Evolutionary conservation across 2,329 filamentous ascomycete genomes (phyloP).

Genomic region (Cladorrhinum sp.): DNA sequence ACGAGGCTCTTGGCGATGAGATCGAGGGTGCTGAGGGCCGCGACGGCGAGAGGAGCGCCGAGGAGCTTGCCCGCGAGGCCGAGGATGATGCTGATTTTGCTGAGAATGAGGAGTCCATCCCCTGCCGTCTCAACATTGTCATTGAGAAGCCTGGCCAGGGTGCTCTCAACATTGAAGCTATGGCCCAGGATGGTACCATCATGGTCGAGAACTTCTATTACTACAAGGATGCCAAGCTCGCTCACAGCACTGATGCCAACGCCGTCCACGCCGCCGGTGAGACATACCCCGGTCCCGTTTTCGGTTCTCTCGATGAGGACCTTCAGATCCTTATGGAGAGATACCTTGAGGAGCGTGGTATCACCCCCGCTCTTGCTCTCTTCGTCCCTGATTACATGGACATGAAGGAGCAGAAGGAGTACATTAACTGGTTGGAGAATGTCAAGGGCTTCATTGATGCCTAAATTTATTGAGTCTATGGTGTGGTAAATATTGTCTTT

Average conservation of each 20-base stretch:
- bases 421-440: slow-evolving; percentile 82
- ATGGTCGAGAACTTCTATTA: slow-evolving; percentile 88
- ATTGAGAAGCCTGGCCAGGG: slow-evolving; percentile 85
- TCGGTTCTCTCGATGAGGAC: slow-evolving; percentile 92
- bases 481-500: slow-evolving; percentile 1
- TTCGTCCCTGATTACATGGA: slow-evolving; percentile 97
- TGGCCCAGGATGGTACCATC: slow-evolving; percentile 81
- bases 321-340: slow-evolving; percentile 88
- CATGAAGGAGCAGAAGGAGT: slow-evolving; percentile 98
- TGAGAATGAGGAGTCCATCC: slow-evolving; percentile 59
- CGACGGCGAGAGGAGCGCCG: slow-evolving; percentile 53
- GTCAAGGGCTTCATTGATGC: slow-evolving; percentile 83
- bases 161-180: slow-evolving; percentile 80
- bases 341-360: slow-evolving; percentile 90
- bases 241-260: slow-evolving; percentile 72
- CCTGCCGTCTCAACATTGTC: slow-evolving; percentile 79
- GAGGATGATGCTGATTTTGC: slow-evolving; percentile 47
- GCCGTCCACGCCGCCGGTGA: slow-evolving; percentile 72
- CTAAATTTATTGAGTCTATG: slow-evolving; percentile 38
- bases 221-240: slow-evolving; percentile 74
- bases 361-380: slow-evolving; percentile 80
- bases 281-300: slow-evolving; percentile 86
- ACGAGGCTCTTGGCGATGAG: slow-evolving; percentile 53
- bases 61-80: slow-evolving; percentile 50
- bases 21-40: slow-evolving; percentile 50